These are phyloP conservation scores for Cladosporium colombiae DNA, from an alignment of 2,329 filamentous ascomycete genomes.

Conservation along the genomic window DNA sequence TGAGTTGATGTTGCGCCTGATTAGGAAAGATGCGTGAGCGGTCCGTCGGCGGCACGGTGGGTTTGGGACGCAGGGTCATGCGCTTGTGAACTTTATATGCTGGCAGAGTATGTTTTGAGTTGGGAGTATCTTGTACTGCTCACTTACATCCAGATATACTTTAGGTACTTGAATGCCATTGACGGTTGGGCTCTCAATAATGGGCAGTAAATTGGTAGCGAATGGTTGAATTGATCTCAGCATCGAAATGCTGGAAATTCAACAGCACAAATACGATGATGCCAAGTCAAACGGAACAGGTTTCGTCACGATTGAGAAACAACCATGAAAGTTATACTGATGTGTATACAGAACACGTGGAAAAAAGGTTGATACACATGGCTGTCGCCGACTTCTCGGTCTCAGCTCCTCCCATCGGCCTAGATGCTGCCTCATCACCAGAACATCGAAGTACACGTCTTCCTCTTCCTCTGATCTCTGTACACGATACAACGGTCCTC, in stretches of 20 bases:
- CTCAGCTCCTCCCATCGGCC: not conserved
- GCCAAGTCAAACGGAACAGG: not conserved
- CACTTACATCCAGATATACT: not conserved
- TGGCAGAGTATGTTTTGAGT: not conserved
- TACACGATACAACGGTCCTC: not conserved
- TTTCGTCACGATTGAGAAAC: not conserved
- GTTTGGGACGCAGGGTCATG: slow-evolving; percentile 5
- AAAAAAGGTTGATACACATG: no score
- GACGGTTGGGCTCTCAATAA: no score
- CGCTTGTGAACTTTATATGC: slow-evolving; percentile 3
- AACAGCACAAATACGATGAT: not conserved
- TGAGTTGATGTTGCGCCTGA: not conserved
- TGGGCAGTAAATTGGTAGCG: no score
- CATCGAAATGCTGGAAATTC: not conserved
- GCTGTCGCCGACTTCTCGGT: not conserved
- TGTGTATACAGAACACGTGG: no score
- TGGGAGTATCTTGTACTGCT: not conserved
- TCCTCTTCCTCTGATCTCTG: not conserved
- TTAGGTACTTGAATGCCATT: no score
- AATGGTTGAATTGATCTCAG: no score
- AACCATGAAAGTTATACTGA: no score
- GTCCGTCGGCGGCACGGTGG: not conserved
- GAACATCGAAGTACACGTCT: not conserved
- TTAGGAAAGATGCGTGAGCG: not conserved
- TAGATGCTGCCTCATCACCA: not conserved